Evolutionary conservation across 208 protist species (phyloP).

Genomic region (Trypanosoma lewisi): DNA sequence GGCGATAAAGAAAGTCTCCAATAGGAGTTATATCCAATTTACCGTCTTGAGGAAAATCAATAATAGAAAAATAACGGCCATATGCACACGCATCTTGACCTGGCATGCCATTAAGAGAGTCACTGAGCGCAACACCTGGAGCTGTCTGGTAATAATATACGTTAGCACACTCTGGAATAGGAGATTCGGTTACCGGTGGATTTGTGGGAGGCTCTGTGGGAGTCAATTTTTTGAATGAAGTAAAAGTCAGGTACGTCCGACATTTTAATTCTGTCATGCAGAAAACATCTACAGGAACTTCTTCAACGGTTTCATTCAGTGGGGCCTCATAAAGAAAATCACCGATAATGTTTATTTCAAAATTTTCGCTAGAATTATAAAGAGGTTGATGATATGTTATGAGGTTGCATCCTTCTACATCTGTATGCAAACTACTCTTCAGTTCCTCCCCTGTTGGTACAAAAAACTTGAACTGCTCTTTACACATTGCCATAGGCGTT

Average conservation of each 20-base stretch:
- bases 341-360: constrained; percentile 72
- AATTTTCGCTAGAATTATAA: constrained; percentile 21
- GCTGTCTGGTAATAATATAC: constrained; percentile 76
- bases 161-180: constrained; percentile 55
- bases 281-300: constrained; percentile 48
- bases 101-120: constrained; percentile 54
- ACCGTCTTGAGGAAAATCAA: constrained; percentile 36
- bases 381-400: constrained; percentile 45
- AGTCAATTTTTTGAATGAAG: constrained; percentile 39
- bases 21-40: constrained; percentile 42
- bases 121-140: constrained; percentile 46
- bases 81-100: constrained; percentile 59
- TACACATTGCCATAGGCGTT: constrained; percentile 24
- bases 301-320: constrained; percentile 41
- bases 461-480: constrained; percentile 39
- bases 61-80: constrained; percentile 75
- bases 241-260: constrained; percentile 50
- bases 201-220: constrained; percentile 17
- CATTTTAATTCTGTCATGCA: constrained; percentile 52
- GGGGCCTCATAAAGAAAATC: constrained; percentile 66
- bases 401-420: constrained; percentile 32
- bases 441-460: constrained; percentile 47
- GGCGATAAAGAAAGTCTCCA: constrained; percentile 73
- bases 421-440: constrained; percentile 38
- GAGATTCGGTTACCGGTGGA: constrained; percentile 8